Evolutionary conservation across 1,139 yeast genomes (phyloP).

Genomic region (Candida anutae): DNA sequence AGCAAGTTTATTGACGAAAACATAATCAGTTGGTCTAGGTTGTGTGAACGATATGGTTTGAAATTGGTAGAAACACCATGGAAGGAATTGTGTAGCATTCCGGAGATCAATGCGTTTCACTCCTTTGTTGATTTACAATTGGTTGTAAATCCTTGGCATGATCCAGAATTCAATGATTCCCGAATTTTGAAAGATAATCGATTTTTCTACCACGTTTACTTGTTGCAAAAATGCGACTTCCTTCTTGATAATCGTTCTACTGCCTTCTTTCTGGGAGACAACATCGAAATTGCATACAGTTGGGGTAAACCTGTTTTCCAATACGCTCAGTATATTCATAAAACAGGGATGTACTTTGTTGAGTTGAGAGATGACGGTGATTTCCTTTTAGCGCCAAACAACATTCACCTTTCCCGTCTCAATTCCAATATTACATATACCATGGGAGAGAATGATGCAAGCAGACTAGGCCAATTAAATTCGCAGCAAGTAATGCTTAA

Average conservation of each 20-base stretch:
- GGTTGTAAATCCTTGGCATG: conserved; percentile 61
- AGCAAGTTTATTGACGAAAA: conserved; percentile 85
- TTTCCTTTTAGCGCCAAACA: conserved; percentile 74
- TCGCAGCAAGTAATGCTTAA: conserved; percentile 68
- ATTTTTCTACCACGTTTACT: conserved; percentile 54
- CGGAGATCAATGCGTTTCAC: conserved; percentile 76
- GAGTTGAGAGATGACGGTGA: conserved; percentile 80
- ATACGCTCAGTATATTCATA: conserved; percentile 84
- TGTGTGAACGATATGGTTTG: conserved; percentile 81
- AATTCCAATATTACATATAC: conserved; percentile 26
- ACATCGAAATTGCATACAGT: conserved; percentile 61
- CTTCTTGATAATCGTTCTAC: conserved; percentile 79
- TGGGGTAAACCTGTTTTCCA: conserved; percentile 88
- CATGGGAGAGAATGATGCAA: conserved; percentile 19
- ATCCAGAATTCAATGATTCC: conserved; percentile 46
- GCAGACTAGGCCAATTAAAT: conserved; percentile 36
- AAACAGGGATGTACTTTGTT: conserved; percentile 81
- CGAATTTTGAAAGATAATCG: conserved; percentile 39
- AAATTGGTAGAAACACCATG: conserved; percentile 89
- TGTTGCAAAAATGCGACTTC: conserved; percentile 65
- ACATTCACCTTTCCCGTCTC: conserved; percentile 60
- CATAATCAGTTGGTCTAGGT: conserved; percentile 71
- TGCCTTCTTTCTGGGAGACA: conserved; percentile 43
- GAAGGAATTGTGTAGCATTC: conserved; percentile 74
- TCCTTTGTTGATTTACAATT: conserved; percentile 67